Conservation (phyloP, 192 early-diverging fungal species). For the Linnemannia exigua region DNA sequence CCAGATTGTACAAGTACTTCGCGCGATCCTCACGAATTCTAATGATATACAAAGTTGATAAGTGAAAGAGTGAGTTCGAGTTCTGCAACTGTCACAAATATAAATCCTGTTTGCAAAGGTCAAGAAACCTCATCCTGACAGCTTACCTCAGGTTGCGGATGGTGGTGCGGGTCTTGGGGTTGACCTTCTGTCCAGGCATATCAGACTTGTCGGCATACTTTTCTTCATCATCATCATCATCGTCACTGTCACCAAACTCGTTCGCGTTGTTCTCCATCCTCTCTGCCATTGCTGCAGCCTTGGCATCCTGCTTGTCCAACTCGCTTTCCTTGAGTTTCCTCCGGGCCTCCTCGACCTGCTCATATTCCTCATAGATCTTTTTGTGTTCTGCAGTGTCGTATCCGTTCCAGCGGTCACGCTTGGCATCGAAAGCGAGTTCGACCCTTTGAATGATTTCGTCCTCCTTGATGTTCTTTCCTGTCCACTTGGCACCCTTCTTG, state of each 20-base stretch:
- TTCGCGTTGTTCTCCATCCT: conserved; percentile 63
- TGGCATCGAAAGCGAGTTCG: conserved; percentile 91
- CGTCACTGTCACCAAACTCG: conserved; percentile 77
- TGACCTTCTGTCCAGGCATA: conserved; percentile 87
- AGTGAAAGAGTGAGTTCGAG: not conserved
- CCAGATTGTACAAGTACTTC: conserved; percentile 97
- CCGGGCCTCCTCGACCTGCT: conserved; percentile 90
- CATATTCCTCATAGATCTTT: conserved; percentile 90
- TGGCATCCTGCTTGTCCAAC: conserved; percentile 74
- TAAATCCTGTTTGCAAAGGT: too few relatives aligned
- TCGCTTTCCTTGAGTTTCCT: conserved; percentile 82
- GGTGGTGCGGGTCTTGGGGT: conserved; percentile 92
- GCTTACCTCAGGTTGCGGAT: conserved; percentile 91
- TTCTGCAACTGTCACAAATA: not conserved
- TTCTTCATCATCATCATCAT: conserved; percentile 89
- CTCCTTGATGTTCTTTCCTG: conserved; percentile 77
- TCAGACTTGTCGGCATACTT: conserved; percentile 91
- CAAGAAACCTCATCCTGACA: not conserved
- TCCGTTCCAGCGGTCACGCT: conserved; percentile 98
- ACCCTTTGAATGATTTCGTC: conserved; percentile 89
- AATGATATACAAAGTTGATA: not conserved
- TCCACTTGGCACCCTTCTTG: conserved; percentile 92
- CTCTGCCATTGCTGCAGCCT: conserved; percentile 64
- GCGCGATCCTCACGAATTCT: conserved; percentile 99
- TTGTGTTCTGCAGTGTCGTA: conserved; percentile 93